Percentiles rank a stretch among this genome's conserved stretches.
Evolutionary conservation across 768 basidiomycete species (phyloP).

Genomic region (Pholiota conissans): DNA sequence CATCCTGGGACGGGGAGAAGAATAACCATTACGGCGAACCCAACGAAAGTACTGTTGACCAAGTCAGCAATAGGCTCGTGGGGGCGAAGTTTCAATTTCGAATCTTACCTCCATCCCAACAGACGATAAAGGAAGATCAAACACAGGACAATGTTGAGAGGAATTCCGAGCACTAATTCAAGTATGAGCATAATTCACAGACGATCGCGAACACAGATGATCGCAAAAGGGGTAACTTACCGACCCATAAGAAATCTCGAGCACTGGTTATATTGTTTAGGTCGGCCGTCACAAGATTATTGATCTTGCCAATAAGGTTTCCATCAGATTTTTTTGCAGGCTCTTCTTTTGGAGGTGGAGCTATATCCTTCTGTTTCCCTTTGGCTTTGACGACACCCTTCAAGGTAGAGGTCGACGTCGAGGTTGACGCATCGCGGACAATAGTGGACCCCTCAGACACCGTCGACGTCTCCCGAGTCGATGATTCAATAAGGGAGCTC

Average conservation of each 20-base stretch:
- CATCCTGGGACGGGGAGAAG: conserved; percentile 59
- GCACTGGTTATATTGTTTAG: conserved; percentile 33
- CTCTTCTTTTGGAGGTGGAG: not conserved
- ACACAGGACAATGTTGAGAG: conserved; percentile 39
- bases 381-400: not conserved
- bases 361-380: not conserved
- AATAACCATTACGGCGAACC: conserved; percentile 48
- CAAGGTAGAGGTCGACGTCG: not conserved
- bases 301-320: conserved; percentile 73
- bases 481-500: not conserved
- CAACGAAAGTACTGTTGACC: conserved; percentile 45
- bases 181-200: not conserved
- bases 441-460: not conserved
- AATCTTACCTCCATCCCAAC: conserved; percentile 44
- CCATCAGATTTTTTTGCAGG: conserved; percentile 35
- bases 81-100: conserved; percentile 4
- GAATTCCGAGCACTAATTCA: conserved; percentile 34
- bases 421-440: conserved; percentile 36
- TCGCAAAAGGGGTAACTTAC: conserved; percentile 15
- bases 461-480: not conserved
- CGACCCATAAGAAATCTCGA: conserved; percentile 18
- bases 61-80: not conserved
- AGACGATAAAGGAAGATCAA: conserved; percentile 45
- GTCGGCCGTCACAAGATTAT: conserved; percentile 42
- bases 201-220: not conserved